Conservation (phyloP, 805 yeast genomes). For the Vanderwaltozyma polyspora region DNA sequence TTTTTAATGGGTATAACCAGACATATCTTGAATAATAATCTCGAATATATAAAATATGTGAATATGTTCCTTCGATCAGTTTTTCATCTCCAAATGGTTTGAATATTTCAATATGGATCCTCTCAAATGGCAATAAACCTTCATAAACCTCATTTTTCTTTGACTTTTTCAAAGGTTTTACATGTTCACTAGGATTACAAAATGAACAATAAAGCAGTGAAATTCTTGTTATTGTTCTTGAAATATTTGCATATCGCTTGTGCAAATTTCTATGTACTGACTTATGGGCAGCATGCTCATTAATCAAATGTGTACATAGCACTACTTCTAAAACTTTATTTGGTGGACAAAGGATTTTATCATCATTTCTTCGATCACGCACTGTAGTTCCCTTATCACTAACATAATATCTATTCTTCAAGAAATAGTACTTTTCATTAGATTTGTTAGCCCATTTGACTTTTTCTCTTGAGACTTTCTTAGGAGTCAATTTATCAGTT, state of each 20-base stretch:
- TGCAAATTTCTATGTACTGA: conserved; percentile 13
- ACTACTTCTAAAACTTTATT: conserved; percentile 20
- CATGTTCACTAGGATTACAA: conserved; percentile 16
- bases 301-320: conserved; percentile 23
- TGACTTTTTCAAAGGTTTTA: conserved; percentile 9
- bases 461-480: conserved; percentile 7
- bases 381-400: conserved; percentile 12
- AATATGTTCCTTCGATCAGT: conserved; percentile 17
- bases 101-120: conserved; percentile 24
- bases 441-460: conserved; percentile 2
- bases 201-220: conserved; percentile 20
- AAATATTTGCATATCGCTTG: conserved; percentile 19
- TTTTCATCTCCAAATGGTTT: conserved; percentile 17
- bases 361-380: conserved; percentile 15
- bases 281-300: conserved; percentile 16
- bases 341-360: conserved; percentile 23
- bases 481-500: conserved; percentile 13
- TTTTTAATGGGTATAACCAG: conserved; percentile 23
- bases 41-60: conserved; percentile 19
- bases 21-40: conserved; percentile 24
- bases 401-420: conserved; percentile 17
- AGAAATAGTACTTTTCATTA: conserved; percentile 12
- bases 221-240: conserved; percentile 13
- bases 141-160: conserved; percentile 12
- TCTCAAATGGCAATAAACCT: conserved; percentile 17